These are phyloP conservation scores for Candida tropicalis DNA, from an alignment of 1,139 yeast species.

Conservation along the genomic window DNA sequence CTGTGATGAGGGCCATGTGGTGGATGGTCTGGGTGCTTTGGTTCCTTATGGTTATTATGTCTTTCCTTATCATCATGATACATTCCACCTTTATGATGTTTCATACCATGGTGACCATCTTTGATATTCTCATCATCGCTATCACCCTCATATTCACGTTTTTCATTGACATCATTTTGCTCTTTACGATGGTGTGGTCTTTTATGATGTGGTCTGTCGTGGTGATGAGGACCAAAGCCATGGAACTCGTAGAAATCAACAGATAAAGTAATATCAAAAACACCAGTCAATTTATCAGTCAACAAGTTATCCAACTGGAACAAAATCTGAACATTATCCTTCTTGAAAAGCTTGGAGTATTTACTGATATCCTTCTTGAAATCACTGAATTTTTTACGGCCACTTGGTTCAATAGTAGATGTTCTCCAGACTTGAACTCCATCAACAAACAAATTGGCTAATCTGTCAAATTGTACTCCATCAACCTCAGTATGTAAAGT, in stretches of 20 bases:
- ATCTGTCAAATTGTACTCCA: slow-evolving; percentile 78
- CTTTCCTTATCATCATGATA: not conserved
- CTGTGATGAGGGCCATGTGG: slow-evolving; percentile 9
- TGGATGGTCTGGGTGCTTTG: slow-evolving; percentile 5
- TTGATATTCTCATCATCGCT: slow-evolving; percentile 3
- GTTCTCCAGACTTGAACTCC: slow-evolving; percentile 82
- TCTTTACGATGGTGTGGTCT: slow-evolving; percentile 7
- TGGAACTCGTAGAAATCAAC: slow-evolving; percentile 48
- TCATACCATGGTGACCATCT: slow-evolving; percentile 1
- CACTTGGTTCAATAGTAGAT: slow-evolving; percentile 80
- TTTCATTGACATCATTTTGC: slow-evolving; percentile 6
- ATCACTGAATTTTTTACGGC: slow-evolving; percentile 45
- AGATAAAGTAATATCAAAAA: slow-evolving; percentile 54
- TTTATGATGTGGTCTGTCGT: not conserved
- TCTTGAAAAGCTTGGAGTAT: slow-evolving; percentile 54
- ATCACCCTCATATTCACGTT: slow-evolving; percentile 1
- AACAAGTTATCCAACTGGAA: slow-evolving; percentile 71
- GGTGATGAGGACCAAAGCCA: slow-evolving; percentile 7
- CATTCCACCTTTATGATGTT: not conserved
- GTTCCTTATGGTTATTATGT: slow-evolving; percentile 7
- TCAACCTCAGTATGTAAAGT: slow-evolving; percentile 58
- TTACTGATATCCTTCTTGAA: slow-evolving; percentile 66
- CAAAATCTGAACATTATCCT: slow-evolving; percentile 33
- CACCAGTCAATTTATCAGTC: slow-evolving; percentile 59
- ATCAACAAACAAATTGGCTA: slow-evolving; percentile 67